phyloP scores from a whole-genome alignment of 768 basidiomycete species.

The Exidia glandulosa region DNA sequence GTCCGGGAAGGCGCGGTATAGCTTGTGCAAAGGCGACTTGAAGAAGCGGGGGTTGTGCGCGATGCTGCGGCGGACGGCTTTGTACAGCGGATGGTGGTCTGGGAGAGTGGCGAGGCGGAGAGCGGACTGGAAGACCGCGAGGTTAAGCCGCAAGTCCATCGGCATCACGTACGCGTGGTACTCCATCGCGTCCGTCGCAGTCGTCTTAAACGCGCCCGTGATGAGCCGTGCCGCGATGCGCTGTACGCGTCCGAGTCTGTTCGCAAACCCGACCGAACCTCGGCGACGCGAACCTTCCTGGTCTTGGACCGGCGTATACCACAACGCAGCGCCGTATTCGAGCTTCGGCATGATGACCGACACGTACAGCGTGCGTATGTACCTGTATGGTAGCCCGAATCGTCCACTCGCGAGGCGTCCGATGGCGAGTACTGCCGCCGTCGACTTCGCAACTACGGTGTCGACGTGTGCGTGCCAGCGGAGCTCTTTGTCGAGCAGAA shows the following conservation, averaged over 20 bases:
- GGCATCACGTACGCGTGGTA: slow-evolving; percentile 1
- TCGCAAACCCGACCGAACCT: neutral
- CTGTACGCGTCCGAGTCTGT: neutral
- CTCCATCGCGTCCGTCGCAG: neutral
- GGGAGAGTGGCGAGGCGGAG: neutral
- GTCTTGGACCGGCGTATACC: neutral
- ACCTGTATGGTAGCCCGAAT: neutral
- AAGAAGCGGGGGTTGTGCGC: neutral
- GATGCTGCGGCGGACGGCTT: neutral
- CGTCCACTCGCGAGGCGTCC: neutral
- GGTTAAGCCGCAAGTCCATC: neutral
- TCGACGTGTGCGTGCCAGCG: slow-evolving; percentile 1
- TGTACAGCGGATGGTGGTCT: neutral
- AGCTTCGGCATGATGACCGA: neutral
- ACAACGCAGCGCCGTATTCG: neutral
- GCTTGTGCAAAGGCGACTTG: neutral
- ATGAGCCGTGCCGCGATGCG: neutral
- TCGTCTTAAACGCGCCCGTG: neutral
- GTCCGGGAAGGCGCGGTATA: neutral
- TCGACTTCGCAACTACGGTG: neutral
- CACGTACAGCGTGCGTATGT: neutral
- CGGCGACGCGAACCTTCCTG: no score
- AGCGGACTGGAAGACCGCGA: neutral
- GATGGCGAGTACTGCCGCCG: neutral
- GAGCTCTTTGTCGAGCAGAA: slow-evolving; percentile 3